Base-by-base conservation (phyloP, 2,329 filamentous ascomycete genomes). In the Diaporthe eres region DNA sequence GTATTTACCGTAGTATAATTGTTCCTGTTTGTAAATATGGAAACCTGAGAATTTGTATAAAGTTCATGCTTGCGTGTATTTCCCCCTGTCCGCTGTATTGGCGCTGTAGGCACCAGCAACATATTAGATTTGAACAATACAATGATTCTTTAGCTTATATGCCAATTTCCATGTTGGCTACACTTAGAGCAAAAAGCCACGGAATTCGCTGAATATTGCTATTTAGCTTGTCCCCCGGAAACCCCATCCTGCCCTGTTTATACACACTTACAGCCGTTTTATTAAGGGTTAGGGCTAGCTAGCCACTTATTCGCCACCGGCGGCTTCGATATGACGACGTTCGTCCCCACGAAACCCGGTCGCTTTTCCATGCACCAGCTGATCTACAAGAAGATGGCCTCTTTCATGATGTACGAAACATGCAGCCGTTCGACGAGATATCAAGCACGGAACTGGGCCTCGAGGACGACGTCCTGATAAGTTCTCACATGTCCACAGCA, bases 381-480 rank as follows among this genome's bases (percentile, higher is more conserved):
- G 12, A 4, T 39, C 37, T 28, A n/a, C 4, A 42, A 61, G 28
- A 71, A 57, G 37, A 61, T 51, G 44, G 15, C 7, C 60, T 42
- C 17, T 15, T 7, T 58, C 25, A 70, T 2, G 1, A 70, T 68
- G 61, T 25, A 15, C 31, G 10, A 34, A 55, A 58, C 9, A 72
- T 75, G 74, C 74, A 75, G 55, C 74, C 74, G 10, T 75, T 75
- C 34, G 74, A 75, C 51, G 74, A 75, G 22, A 75, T 75, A 71
- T 67, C 68, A 31, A 65, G 28, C 22, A 25, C 74, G 15, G 68
- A 72, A 25, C 53, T 76, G 17, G 75, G 72, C 3, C 6, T 72
- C 15, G 75, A 76, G n/a, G 75, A 76, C 51, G 72, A 76, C 53
- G 42, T 67, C 42, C 42, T 76, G 25, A 31, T 31, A 17, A n/a